Evolutionary conservation across 148 eudicot species (phyloP), one percentile per base, ranked within the genome.

Genomic region (Heliamphora exappendiculata): DNA sequence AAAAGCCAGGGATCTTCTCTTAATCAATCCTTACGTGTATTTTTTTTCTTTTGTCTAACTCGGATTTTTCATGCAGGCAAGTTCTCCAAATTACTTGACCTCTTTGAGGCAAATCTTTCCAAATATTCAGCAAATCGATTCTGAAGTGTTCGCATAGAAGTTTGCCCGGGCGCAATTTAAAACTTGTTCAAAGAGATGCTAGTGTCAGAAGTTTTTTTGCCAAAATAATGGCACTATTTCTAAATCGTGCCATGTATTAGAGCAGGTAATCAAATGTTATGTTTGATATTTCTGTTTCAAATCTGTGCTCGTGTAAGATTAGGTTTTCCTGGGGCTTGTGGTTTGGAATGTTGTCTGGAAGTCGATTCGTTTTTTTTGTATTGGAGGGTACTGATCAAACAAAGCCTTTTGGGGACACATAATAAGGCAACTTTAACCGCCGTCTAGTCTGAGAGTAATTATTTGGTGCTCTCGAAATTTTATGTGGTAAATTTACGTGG

Each of bases 121-220:
- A 69, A 86, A 91, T 55, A 85, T 94, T 70, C 70, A 92, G 86
- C 98, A 94, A 78, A 84, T 94, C 67, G 98, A 94, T 81, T 87
- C 98, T 29, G 81, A 86, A 79, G 47, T 94, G 13, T 92, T 90
- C 85, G 83, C 85, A 4, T 89, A 86, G 83, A 70, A 50, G 65
- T 51, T 69, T 74, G 29, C 63, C 73, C 37, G 54, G n/a, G 17
- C 22, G 53, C 24, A 22, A 22, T 68, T 67, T 59, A 0, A 33
- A 53, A n/a, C 33, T 34, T 41, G 54, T 74, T 51, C 60, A 22
- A 13, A 42, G 72, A 0, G 14, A 37, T 50, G 67, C 55, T 57
- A 3, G 11, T 37, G 20, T 65, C n/a, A 1, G 42, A 6, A 73
- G 13, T 11, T 55, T 22, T 14, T n/a, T 22, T n/a, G 14, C 50